Evolutionary conservation across 257 asterid species (phyloP), one percentile per base, ranked within the genome.

Genomic region (Vinca minor): DNA sequence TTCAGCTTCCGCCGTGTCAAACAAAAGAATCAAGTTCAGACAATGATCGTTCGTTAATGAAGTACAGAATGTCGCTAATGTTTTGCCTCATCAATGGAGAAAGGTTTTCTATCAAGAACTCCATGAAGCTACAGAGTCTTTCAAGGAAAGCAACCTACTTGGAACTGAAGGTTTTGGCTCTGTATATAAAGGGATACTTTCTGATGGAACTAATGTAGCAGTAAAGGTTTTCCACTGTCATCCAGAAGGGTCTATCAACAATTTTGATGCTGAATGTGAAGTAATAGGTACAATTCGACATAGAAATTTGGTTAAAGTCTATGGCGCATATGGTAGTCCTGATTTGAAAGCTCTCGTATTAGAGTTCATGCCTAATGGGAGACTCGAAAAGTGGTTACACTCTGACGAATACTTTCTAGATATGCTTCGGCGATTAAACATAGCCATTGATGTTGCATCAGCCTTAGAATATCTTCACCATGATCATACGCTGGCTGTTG

Each of bases 141-240:
- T 81, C 32, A 59, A 63, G 10, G 80, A 66, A 34, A 75, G 69
- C 59, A 73, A 81, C 70, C 34, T 74, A 1, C 74, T 85, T 8
- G 92, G 92, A 41, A 69, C 67, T 14, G 87, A 87, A 49, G 60
- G 87, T 68, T 81, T 69, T 21, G 85, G 91, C 49, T 62, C 83
- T 1, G 87, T 84, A 0, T 84, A 64, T 31, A 70, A n/a, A 66
- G 92, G 86, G 21, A 53, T 67, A 14, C 73, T 80, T 17, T 13
- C 44, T 14, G 77, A 73, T 71, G 87, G 83, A 7, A 29, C 45
- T 13, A 26, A 4, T 8, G 56, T 78, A 25, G 89, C 89, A 8
- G 62, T 79, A 1, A 82, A 80, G 23, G 64, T 59, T 2, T 59
- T 59, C 48, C 31, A 21, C 9, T 20, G 20, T 11, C 46, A 35